Conservation (phyloP, 352 stramenopile genomes). For the Phytophthora constricta region DNA sequence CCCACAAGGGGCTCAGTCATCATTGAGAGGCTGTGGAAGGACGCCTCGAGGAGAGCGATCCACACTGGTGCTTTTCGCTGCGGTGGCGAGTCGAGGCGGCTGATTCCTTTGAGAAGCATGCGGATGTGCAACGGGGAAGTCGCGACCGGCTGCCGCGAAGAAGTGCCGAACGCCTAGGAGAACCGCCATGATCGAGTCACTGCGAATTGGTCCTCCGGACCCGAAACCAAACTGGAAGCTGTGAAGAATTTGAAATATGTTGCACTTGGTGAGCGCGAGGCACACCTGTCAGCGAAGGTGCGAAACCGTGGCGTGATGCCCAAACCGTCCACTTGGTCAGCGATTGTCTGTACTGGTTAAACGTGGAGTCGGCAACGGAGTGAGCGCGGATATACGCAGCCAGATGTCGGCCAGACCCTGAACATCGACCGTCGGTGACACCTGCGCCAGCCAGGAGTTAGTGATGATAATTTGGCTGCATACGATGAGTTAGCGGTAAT, state of each 20-base stretch:
- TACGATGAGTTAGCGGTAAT: constrained; percentile 1
- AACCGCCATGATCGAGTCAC: background rate
- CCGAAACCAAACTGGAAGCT: background rate
- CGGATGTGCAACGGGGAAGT: constrained; percentile 1
- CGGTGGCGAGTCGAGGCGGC: background rate
- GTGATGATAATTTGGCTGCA: background rate
- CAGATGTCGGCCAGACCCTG: background rate
- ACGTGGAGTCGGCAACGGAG: background rate
- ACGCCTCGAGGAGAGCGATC: background rate
- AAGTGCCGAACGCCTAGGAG: background rate
- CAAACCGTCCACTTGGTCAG: background rate
- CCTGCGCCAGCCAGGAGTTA: background rate
- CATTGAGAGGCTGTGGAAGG: constrained; percentile 2
- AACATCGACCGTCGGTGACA: background rate
- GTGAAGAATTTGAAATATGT: background rate
- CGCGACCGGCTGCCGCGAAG: constrained; percentile 1
- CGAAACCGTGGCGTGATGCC: background rate
- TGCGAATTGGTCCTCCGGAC: background rate
- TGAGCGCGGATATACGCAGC: background rate
- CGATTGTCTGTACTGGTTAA: background rate
- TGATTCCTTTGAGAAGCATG: constrained; percentile 12
- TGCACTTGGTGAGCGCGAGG: background rate
- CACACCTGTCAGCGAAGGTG: background rate
- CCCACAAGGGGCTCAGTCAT: background rate
- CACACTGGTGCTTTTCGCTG: constrained; percentile 1